Conservation (phyloP, 2,329 filamentous ascomycete genomes). For the Fusarium scirpi region DNA sequence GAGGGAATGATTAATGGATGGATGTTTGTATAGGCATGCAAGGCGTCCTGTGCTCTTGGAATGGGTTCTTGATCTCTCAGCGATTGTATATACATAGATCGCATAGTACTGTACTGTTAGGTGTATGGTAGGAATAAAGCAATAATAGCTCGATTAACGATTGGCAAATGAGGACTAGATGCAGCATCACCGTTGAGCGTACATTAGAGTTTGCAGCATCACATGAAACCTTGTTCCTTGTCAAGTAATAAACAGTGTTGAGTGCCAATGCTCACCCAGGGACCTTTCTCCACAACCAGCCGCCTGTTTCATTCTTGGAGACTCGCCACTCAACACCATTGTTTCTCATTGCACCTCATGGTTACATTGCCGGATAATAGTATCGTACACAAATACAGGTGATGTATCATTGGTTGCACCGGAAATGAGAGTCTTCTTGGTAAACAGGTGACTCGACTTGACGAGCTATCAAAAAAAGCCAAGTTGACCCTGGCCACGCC, state of each 20-base stretch:
- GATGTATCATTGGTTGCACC: background rate
- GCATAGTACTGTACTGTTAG: slow-evolving; percentile 1
- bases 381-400: background rate
- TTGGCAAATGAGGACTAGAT: slow-evolving; percentile 1
- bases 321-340: background rate
- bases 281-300: slow-evolving; percentile 15
- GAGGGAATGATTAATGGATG: slow-evolving; percentile 16
- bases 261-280: background rate
- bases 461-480: slow-evolving; percentile 8
- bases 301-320: slow-evolving; percentile 9
- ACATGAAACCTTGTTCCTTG: slow-evolving; percentile 30
- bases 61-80: slow-evolving; percentile 16
- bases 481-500: slow-evolving; percentile 27
- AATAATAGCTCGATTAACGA: slow-evolving; percentile 1
- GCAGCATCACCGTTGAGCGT: slow-evolving; percentile 32
- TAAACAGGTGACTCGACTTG: slow-evolving; percentile 1
- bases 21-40: slow-evolving; percentile 16
- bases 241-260: background rate
- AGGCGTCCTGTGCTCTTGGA: slow-evolving; percentile 35
- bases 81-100: slow-evolving; percentile 1
- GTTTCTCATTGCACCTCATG: background rate
- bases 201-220: slow-evolving; percentile 5
- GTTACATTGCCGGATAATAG: background rate
- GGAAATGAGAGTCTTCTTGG: slow-evolving; percentile 1
- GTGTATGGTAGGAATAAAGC: background rate